phyloP scores from a whole-genome alignment of 1,284 basidiomycete genomes.

The Omphalotus olearius region DNA sequence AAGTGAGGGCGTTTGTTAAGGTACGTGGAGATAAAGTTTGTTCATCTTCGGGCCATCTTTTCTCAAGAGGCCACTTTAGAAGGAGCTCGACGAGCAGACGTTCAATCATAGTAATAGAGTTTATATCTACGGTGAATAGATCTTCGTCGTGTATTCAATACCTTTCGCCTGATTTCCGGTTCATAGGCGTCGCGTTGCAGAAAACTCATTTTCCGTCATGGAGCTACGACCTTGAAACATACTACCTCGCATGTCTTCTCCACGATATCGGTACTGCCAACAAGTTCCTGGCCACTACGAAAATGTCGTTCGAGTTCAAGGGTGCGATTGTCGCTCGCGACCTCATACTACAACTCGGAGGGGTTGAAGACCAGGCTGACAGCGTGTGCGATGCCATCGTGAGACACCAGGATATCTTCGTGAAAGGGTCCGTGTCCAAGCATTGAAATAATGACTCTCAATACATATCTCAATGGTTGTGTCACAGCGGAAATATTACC shows the following conservation, averaged over 20 bases:
- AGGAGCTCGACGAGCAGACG: slow-evolving; percentile 43
- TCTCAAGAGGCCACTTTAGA: slow-evolving; percentile 22
- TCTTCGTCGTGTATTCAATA: neutral
- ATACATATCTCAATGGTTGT: neutral
- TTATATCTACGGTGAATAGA: slow-evolving; percentile 40
- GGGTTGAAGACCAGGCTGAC: slow-evolving; percentile 50
- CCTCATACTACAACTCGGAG: slow-evolving; percentile 39
- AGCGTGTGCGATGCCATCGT: slow-evolving; percentile 55
- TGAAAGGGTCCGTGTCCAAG: slow-evolving; percentile 35
- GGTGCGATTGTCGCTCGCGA: slow-evolving; percentile 52
- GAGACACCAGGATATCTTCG: slow-evolving; percentile 56
- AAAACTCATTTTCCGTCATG: slow-evolving; percentile 47
- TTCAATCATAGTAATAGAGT: slow-evolving; percentile 50
- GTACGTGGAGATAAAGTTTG: slow-evolving; percentile 19
- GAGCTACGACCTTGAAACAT: slow-evolving; percentile 45
- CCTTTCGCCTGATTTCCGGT: neutral
- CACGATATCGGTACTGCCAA: slow-evolving; percentile 57
- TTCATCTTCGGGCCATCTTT: neutral
- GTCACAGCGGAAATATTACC: slow-evolving; percentile 44
- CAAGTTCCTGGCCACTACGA: slow-evolving; percentile 44
- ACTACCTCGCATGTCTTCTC: slow-evolving; percentile 47
- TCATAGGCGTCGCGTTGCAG: slow-evolving; percentile 38
- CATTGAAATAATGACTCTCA: neutral
- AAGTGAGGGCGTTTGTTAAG: slow-evolving; percentile 40
- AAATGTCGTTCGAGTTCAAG: slow-evolving; percentile 59